Base-by-base conservation (phyloP, 148 eudicot species). In the Rhododendron kiyosumense region DNA sequence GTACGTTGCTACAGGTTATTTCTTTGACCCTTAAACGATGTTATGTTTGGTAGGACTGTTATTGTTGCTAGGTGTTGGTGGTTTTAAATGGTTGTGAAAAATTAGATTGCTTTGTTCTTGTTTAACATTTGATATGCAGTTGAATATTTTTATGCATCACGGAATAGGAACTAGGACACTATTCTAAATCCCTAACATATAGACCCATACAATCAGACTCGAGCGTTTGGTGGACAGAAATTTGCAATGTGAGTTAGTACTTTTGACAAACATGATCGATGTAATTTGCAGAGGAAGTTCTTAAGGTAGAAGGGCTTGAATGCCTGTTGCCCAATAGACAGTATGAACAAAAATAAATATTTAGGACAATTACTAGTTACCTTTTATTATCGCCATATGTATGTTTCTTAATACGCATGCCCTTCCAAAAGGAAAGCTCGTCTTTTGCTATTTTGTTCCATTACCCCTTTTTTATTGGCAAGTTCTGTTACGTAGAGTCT, bases 1-100 rank as follows among this genome's bases (percentile, higher is more conserved):
- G 79, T 92, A 92, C 81, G 30, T 86, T 85, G 43, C 90, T 48
- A 88, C 94, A 88, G 94, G 94, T 88, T 67, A 69, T 48, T 69
- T 84, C 57, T 51, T 78, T 84, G 61, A 78, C 46, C 12, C 32
- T 83, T 32, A 24, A 20, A 26, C 14, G 32, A 18, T 78, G 34
- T 17, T 78, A 78, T 38, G 41, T 63, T 48, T 63, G 1, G 5
- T 1, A 45, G 36, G 61, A 18, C 49, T 17, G 38, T 49, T 34
- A 4, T 74, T 30, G 17, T 43, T 61, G 49, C 73, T 73, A 30
- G 30, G 81, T 67, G 49, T 52, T 85, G 83, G 49, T 79, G 61
- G 61, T n/a, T 15, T n/a, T 15, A 49, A 49, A 79, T 79, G 61
- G 61, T 49, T 22, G 61, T 32, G 51, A 49, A 48, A 14, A 1